Percentiles rank a stretch among this genome's conserved stretches.
These are phyloP conservation scores for Sugiyamaella castrensis DNA, from an alignment of 1,139 yeast species.

Conservation along the genomic window DNA sequence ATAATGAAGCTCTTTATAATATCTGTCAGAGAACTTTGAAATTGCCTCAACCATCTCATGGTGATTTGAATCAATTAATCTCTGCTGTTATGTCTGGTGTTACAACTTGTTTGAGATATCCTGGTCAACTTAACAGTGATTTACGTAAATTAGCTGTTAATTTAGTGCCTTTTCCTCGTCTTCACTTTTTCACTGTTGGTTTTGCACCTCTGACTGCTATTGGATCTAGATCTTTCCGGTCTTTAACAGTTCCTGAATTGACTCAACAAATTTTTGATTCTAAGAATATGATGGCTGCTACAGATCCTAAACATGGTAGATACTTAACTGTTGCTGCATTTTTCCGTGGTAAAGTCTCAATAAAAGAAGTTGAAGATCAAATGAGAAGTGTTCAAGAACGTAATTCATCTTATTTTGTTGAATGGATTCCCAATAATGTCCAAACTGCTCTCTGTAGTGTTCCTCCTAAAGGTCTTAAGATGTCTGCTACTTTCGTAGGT, in stretches of 20 bases:
- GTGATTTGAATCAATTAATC: constrained; percentile 74
- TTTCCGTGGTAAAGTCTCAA: constrained; percentile 89
- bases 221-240: constrained; percentile 70
- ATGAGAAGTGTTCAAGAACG: constrained; percentile 82
- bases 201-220: constrained; percentile 86
- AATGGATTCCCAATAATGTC: constrained; percentile 96
- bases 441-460: constrained; percentile 92
- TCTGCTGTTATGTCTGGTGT: constrained; percentile 94
- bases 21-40: constrained; percentile 84
- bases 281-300: constrained; percentile 92
- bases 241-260: constrained; percentile 82
- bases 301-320: constrained; percentile 87
- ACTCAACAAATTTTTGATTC: constrained; percentile 93
- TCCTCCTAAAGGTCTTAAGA: constrained; percentile 80
- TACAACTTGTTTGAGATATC: constrained; percentile 82
- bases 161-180: constrained; percentile 91
- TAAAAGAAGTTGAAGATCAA: constrained; percentile 91
- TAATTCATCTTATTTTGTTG: constrained; percentile 80
- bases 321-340: constrained; percentile 93
- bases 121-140: constrained; percentile 91
- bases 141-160: constrained; percentile 88
- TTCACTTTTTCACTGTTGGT: constrained; percentile 93
- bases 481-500: constrained; percentile 90
- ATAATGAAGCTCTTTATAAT: constrained; percentile 87
- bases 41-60: constrained; percentile 72